phyloP scores from a whole-genome alignment of 129 eudicot genomes.

The Logfia minima region DNA sequence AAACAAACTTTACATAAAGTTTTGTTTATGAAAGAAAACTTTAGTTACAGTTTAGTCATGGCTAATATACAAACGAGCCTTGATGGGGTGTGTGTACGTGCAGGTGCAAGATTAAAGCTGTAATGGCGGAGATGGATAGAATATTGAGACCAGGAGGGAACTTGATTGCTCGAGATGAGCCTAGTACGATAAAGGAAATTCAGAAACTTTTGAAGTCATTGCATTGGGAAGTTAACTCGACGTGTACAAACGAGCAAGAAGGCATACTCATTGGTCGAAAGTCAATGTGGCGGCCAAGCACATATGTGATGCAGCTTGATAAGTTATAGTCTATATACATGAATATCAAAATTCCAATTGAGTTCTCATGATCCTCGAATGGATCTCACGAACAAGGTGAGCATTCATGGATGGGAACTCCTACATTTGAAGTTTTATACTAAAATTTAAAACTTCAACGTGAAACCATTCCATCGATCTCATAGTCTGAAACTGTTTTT shows the following conservation, averaged over 20 bases:
- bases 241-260: slow-evolving; percentile 53
- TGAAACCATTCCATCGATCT: too few species aligned
- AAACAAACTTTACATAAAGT: background rate
- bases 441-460: too few species aligned
- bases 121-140: slow-evolving; percentile 70
- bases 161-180: slow-evolving; percentile 70
- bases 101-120: slow-evolving; percentile 61
- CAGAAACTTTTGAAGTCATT: slow-evolving; percentile 60
- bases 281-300: slow-evolving; percentile 7
- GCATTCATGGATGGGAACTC: background rate
- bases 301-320: background rate
- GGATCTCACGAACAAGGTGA: too few species aligned
- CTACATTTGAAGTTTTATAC: too few species aligned
- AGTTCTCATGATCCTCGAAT: background rate
- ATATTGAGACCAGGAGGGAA: slow-evolving; percentile 73
- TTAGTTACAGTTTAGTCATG: background rate
- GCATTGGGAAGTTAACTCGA: slow-evolving; percentile 65
- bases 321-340: background rate
- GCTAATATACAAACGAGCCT: background rate
- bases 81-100: slow-evolving; percentile 13
- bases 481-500: too few species aligned
- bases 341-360: background rate
- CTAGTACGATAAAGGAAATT: slow-evolving; percentile 47
- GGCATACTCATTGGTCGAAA: slow-evolving; percentile 57
- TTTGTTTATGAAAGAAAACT: too few species aligned